A percentile compares a stretch with the other conserved stretches of the same genome.
Evolutionary conservation across 2,329 filamentous ascomycete genomes (phyloP).

Genomic region (Cucurbitaria berberidis): DNA sequence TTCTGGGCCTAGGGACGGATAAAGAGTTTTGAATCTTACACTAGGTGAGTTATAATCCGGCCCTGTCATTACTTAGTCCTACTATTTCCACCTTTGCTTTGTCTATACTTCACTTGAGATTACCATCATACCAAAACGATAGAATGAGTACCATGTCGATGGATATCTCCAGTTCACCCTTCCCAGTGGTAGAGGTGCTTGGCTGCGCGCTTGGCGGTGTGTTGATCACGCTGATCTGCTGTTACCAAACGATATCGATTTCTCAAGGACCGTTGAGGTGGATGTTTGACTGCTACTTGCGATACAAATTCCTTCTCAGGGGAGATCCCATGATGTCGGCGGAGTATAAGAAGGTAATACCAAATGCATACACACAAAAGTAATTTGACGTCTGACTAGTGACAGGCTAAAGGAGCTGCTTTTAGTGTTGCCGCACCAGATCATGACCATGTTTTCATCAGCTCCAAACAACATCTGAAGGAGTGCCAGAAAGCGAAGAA

Average conservation of each 20-base stretch:
- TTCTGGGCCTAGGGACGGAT: background rate
- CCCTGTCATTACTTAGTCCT: background rate
- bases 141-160: background rate
- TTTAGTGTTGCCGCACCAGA: constrained; percentile 1
- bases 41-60: background rate
- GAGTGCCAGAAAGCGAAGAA: constrained; percentile 1
- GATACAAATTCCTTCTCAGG: background rate
- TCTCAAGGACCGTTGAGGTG: background rate
- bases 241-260: background rate
- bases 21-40: background rate
- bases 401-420: background rate
- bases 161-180: background rate
- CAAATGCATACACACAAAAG: background rate
- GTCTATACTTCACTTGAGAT: background rate
- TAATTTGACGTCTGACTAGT: background rate
- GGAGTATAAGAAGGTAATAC: background rate
- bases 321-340: background rate
- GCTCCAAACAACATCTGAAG: constrained; percentile 1
- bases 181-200: background rate
- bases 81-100: background rate
- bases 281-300: background rate
- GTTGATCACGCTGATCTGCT: background rate
- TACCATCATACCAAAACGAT: background rate
- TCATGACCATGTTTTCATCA: constrained; percentile 1
- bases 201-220: background rate